Evolutionary conservation across 441 rosid species (phyloP).

Genomic region (Euphorbia schlechtendalii): DNA sequence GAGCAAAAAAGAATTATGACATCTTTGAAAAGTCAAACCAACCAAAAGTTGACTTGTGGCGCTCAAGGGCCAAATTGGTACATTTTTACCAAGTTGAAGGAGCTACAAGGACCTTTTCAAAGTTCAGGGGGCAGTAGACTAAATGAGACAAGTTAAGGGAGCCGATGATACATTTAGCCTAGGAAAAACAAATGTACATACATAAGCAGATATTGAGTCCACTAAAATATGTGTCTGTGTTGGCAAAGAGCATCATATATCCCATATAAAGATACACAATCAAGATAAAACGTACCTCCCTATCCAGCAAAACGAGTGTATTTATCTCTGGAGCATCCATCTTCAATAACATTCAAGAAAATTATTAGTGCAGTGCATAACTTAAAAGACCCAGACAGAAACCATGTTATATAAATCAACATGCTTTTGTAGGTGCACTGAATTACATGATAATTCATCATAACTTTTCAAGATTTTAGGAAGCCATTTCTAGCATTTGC

Average conservation of each 20-base stretch:
- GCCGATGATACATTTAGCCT: no score
- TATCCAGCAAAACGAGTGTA: constrained; percentile 73
- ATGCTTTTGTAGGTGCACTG: constrained; percentile 10
- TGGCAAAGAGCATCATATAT: background rate
- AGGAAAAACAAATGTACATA: background rate
- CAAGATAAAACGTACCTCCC: constrained; percentile 57
- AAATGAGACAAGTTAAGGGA: no score
- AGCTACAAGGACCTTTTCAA: no score
- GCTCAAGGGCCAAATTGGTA: no score
- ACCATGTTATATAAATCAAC: constrained; percentile 3
- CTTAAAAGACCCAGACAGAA: constrained; percentile 4
- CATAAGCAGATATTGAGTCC: background rate
- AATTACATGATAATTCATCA: background rate
- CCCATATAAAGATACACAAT: background rate
- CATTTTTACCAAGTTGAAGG: no score
- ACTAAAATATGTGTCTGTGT: background rate
- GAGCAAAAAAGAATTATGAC: no score
- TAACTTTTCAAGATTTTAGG: background rate
- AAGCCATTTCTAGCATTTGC: background rate
- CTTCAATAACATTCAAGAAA: constrained; percentile 31
- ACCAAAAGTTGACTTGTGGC: no score
- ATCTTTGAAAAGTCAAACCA: no score
- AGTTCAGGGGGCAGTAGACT: no score
- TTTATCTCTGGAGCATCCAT: constrained; percentile 72
- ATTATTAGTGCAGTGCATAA: constrained; percentile 13